Evolutionary conservation across 352 stramenopile genomes (phyloP).

Genomic region (Globisporangium uncinulatum): DNA sequence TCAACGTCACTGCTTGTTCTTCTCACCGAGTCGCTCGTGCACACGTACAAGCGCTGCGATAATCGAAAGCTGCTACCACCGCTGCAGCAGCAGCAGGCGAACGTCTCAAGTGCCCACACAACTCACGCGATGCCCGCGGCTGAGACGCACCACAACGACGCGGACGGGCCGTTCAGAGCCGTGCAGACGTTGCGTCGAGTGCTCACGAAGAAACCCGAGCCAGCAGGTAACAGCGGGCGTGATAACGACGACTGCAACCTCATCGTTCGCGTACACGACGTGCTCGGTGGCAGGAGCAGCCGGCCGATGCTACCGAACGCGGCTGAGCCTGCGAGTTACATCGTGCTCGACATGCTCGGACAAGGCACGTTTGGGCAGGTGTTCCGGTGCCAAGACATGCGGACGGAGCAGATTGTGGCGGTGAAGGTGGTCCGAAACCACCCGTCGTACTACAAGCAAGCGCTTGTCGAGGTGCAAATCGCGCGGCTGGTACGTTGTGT

Average conservation of each 20-base stretch:
- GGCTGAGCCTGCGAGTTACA: constrained; percentile 36
- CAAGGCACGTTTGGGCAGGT: constrained; percentile 77
- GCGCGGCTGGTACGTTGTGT: constrained; percentile 62
- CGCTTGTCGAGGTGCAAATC: constrained; percentile 92
- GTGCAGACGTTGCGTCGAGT: constrained; percentile 13
- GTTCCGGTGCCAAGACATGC: constrained; percentile 32
- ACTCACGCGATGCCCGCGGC: background rate
- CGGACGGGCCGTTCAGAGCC: background rate
- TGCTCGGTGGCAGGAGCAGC: constrained; percentile 15
- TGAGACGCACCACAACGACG: background rate
- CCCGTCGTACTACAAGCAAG: constrained; percentile 90
- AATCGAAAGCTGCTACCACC: background rate
- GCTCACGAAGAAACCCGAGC: constrained; percentile 36
- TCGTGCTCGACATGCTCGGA: constrained; percentile 91
- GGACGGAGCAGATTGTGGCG: constrained; percentile 78
- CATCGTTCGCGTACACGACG: constrained; percentile 35
- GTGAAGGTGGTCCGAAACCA: constrained; percentile 98
- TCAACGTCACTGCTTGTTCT: constrained; percentile 13
- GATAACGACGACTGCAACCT: constrained; percentile 53
- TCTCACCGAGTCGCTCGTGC: constrained; percentile 20
- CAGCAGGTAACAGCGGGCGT: constrained; percentile 26
- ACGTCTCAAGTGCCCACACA: no score
- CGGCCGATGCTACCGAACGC: constrained; percentile 5
- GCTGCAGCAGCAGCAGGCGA: background rate
- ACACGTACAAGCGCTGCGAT: constrained; percentile 23